A percentile compares a stretch with the other conserved stretches of the same genome.
Conservation (phyloP, 2,329 filamentous ascomycete species). For the Claviceps digitariae region DNA sequence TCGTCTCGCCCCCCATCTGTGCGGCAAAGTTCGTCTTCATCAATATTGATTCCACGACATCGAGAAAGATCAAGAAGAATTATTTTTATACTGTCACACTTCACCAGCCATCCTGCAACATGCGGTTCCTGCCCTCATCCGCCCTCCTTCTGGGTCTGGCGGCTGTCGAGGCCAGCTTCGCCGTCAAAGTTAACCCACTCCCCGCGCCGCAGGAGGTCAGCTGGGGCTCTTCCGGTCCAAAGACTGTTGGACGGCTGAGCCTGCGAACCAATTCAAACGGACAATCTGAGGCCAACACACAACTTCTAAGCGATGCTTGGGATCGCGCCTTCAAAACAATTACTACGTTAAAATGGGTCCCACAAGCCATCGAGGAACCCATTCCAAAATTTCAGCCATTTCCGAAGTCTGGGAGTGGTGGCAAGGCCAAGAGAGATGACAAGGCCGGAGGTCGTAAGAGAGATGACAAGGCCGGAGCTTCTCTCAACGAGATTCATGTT, state of each 20-base stretch:
- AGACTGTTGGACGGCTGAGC: constrained; percentile 7
- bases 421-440: constrained; percentile 16
- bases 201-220: constrained; percentile 14
- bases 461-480: constrained; percentile 5
- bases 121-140: background rate
- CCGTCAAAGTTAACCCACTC: constrained; percentile 15
- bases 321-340: constrained; percentile 34
- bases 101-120: background rate
- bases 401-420: constrained; percentile 23
- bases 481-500: constrained; percentile 30
- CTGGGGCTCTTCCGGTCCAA: constrained; percentile 14
- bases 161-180: constrained; percentile 4
- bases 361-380: constrained; percentile 37
- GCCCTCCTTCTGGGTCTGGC: background rate
- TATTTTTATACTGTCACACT: background rate
- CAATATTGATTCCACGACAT: no score
- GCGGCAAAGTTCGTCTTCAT: no score
- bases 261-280: constrained; percentile 9
- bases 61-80: background rate
- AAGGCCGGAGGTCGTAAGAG: constrained; percentile 16
- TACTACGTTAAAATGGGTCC: constrained; percentile 36
- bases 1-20: no score
- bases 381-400: constrained; percentile 36
- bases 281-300: constrained; percentile 2
- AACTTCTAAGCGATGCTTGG: constrained; percentile 32